Conservation (phyloP, 306 rosid species). For the Lathyrus oleraceus region DNA sequence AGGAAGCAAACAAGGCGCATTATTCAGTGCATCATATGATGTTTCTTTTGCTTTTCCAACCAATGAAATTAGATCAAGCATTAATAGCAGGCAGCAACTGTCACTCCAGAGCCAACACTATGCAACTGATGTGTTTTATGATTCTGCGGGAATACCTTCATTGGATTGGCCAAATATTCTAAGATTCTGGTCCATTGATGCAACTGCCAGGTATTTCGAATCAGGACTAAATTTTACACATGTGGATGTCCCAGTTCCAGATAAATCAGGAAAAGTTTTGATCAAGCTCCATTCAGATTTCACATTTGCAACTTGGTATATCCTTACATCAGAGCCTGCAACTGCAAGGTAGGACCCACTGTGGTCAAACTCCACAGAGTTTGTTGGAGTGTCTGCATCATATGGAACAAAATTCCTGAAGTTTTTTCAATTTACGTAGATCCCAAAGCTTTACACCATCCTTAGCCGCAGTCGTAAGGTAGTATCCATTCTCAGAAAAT, state of each 20-base stretch:
- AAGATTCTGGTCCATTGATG: too few species aligned
- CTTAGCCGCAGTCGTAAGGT: constrained; percentile 93
- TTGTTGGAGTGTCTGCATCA: constrained; percentile 80
- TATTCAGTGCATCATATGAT: constrained; percentile 93
- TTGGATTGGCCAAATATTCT: too few species aligned
- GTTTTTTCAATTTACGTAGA: constrained; percentile 87
- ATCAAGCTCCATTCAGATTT: too few species aligned
- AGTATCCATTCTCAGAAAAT: constrained; percentile 96
- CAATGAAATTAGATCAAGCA: constrained; percentile 34
- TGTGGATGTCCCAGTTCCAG: too few species aligned
- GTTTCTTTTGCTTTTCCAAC: constrained; percentile 43
- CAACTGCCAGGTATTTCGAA: too few species aligned
- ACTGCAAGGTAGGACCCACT: constrained; percentile 95
- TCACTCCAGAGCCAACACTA: too few species aligned
- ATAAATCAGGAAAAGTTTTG: too few species aligned
- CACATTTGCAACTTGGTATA: too few species aligned
- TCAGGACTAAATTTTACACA: too few species aligned
- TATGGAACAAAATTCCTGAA: constrained; percentile 82
- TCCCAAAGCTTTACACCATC: constrained; percentile 99
- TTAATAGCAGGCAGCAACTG: constrained; percentile 40
- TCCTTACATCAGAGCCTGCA: constrained; percentile 95
- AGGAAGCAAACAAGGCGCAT: constrained; percentile 97
- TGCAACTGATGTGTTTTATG: too few species aligned
- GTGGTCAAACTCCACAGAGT: constrained; percentile 90
- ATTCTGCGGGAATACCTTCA: too few species aligned